Conservation (phyloP, 2,329 filamentous ascomycete species). For the Claviceps quebecensis region DNA sequence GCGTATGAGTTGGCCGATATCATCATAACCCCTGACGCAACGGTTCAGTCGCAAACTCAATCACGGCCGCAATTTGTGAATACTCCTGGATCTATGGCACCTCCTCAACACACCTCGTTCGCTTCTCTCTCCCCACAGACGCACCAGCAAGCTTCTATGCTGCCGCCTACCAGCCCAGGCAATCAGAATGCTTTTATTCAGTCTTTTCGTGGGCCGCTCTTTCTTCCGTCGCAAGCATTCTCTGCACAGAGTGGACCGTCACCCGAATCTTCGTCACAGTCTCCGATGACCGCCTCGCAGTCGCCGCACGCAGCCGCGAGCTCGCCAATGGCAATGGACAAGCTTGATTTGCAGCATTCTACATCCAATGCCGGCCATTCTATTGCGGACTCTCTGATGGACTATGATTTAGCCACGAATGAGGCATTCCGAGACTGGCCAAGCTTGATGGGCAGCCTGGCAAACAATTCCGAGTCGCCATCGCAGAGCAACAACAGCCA, state of each 20-base stretch:
- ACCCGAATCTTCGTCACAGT: conserved; percentile 19
- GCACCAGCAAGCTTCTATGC: conserved; percentile 14
- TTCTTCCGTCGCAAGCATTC: conserved; percentile 20
- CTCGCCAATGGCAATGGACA: conserved; percentile 19
- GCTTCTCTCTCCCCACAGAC: conserved; percentile 20
- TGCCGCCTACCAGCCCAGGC: conserved; percentile 10
- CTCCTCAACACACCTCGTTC: conserved; percentile 17
- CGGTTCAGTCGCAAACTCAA: conserved; percentile 4
- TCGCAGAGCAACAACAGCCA: conserved; percentile 10
- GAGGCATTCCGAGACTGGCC: conserved; percentile 29
- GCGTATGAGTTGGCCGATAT: conserved; percentile 44
- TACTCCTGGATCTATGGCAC: conserved; percentile 10
- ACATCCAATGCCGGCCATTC: conserved; percentile 13
- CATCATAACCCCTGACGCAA: conserved; percentile 22
- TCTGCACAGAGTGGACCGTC: conserved; percentile 15
- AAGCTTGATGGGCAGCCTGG: conserved; percentile 20
- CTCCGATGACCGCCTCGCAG: conserved; percentile 18
- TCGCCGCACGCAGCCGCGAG: conserved; percentile 16
- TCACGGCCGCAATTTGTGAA: conserved; percentile 16
- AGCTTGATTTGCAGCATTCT: conserved; percentile 20
- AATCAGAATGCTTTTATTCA: conserved; percentile 15
- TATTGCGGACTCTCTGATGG: conserved; percentile 22
- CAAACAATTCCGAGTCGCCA: conserved; percentile 17
- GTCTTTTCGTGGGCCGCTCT: conserved; percentile 19
- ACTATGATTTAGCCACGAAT: conserved; percentile 21